phyloP scores from a whole-genome alignment of 164 flowering plant species.

The Umbilicus rupestris region DNA sequence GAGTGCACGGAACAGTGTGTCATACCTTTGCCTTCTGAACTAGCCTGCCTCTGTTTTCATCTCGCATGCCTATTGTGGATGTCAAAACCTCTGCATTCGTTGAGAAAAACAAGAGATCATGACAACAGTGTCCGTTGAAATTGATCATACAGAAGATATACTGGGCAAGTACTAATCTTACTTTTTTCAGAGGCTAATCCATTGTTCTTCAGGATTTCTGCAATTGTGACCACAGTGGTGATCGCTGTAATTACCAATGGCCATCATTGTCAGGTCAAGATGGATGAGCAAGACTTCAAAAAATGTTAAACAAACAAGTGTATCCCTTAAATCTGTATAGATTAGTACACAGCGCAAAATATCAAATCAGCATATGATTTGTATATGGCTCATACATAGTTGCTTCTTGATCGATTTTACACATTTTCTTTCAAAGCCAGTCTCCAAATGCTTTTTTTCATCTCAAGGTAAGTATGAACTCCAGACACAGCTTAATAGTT shows the following conservation, averaged over 20 bases:
- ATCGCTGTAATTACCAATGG: conserved; percentile 38
- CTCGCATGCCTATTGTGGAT: conserved; percentile 70
- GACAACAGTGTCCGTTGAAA: not conserved
- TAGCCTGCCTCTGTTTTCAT: conserved; percentile 54
- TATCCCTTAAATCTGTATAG: no score
- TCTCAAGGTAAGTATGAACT: no score
- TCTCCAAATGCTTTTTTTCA: no score
- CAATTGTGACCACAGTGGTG: conserved; percentile 74
- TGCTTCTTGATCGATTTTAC: no score
- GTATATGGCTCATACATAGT: no score
- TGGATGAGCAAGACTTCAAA: not conserved
- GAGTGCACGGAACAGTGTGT: not conserved
- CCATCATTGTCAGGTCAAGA: not conserved
- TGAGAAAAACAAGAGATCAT: not conserved
- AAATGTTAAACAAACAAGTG: no score
- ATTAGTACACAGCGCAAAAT: no score
- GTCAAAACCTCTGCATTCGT: conserved; percentile 51
- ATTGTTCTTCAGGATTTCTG: conserved; percentile 79
- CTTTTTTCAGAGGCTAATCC: conserved; percentile 74
- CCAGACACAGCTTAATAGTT: no score
- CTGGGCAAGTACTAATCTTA: conserved; percentile 19
- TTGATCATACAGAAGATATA: not conserved
- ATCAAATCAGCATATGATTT: no score
- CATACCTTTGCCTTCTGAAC: conserved; percentile 72
- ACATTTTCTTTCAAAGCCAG: no score